Base-by-base conservation (phyloP, 2,329 filamentous ascomycete genomes). In the Lojkania enalia region DNA sequence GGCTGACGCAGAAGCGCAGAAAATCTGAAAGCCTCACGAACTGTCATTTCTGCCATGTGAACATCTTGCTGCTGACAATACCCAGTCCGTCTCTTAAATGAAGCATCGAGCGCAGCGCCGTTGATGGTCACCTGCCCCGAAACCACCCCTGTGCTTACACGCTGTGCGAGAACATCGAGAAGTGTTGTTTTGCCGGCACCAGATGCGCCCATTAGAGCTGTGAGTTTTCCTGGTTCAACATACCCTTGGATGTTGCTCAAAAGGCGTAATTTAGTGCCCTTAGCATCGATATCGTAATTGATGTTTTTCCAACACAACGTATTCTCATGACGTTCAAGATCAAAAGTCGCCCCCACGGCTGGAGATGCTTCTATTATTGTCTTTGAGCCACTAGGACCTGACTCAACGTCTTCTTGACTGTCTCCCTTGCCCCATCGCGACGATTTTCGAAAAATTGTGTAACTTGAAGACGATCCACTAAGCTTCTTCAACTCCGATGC, bases 251-350 rank as follows among this genome's bases (percentile, higher is more conserved):
- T 74, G 39, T 78, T 63, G 41, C 82, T 74, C 9, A 83, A 62
- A 2, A 83, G 48, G n/a, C n/a, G n/a, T n/a, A 68, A 62, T 40
- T 70, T 70, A 9, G 63, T 71, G 13, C 60, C 64, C 40, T 67
- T 45, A 37, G 60, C 74, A 25, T 73, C 75, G 49, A 81, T 94
- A 67, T 83, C 74, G 45, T 80, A 81, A 5, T 67, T 69, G 3
- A 82, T 72, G 48, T 81, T 70, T 20, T 70, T 65, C 80, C 80
- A 83, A 1, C 87, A 91, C 44, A 95, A 88, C 0, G 87, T 74
- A 0, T 82, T 84, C 0, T 79, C 85, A 63, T 87, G 87, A 19
- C 78, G 78, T 20, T 84, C 68, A 1, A 87, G 68, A 67, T 69
- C 68, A 1, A 87, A 67, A 67, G 69, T 41, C 11, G 39, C 25